Conservation (phyloP, 225 moss, liverwort and hornwort genomes). For the Climacium dendroides region DNA sequence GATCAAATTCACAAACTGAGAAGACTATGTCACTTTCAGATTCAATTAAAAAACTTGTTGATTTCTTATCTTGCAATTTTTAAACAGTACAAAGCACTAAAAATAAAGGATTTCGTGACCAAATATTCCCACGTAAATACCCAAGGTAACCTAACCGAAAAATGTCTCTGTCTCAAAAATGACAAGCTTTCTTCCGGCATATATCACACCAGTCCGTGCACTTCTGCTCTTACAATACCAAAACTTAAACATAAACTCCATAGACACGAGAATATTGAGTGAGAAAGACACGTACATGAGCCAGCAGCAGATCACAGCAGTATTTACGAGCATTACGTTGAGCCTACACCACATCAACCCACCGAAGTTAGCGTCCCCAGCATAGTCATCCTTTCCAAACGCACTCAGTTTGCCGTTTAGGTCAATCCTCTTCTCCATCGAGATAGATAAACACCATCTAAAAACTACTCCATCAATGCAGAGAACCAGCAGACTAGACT, state of each 20-base stretch:
- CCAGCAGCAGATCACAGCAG: conserved; percentile 75
- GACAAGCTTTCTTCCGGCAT: background rate
- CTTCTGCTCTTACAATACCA: background rate
- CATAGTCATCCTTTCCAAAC: background rate
- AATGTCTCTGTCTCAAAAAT: background rate
- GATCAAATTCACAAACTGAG: background rate
- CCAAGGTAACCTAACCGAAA: background rate
- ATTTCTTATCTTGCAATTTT: background rate
- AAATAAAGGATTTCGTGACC: background rate
- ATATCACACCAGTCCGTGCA: background rate
- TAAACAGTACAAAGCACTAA: background rate
- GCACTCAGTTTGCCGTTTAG: background rate
- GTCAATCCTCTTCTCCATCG: background rate
- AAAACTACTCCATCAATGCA: background rate
- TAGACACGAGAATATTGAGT: background rate
- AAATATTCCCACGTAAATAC: background rate
- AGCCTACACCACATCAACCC: conserved; percentile 22
- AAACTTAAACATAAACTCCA: background rate
- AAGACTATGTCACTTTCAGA: background rate
- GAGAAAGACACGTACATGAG: conserved; percentile 33
- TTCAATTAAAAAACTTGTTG: background rate
- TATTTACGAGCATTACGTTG: conserved; percentile 49
- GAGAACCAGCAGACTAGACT: background rate
- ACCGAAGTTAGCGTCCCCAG: background rate
- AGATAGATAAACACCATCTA: background rate